A percentile compares a stretch with the other conserved stretches of the same genome.
phyloP scores from a whole-genome alignment of 257 asterid genomes.

The Capsicum chinense region DNA sequence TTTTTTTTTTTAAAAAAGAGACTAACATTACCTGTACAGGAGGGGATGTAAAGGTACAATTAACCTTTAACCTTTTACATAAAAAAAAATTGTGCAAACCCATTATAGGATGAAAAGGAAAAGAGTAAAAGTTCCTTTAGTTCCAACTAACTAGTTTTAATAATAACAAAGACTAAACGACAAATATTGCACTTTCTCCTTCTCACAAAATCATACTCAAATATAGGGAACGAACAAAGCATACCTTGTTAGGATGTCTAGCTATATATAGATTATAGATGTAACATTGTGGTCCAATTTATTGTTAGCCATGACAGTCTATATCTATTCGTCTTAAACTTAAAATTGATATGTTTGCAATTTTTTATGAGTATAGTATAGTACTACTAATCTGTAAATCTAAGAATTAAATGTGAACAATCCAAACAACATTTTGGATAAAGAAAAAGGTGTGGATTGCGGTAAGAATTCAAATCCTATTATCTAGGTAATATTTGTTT shows the following conservation, averaged over 20 bases:
- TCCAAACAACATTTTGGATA: background rate
- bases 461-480: background rate
- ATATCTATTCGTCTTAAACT: background rate
- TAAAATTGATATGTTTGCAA: background rate
- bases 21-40: constrained; percentile 12
- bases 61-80: constrained; percentile 11
- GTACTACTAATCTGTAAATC: background rate
- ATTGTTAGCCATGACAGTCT: background rate
- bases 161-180: constrained; percentile 17
- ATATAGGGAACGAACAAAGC: background rate
- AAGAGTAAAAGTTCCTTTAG: background rate
- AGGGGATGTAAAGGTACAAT: constrained; percentile 10
- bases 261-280: too few relatives aligned
- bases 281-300: background rate
- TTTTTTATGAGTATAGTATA: background rate
- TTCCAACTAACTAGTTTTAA: constrained; percentile 11
- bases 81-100: background rate
- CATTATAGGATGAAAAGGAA: constrained; percentile 17
- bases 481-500: background rate
- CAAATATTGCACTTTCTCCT: background rate
- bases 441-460: background rate
- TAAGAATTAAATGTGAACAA: constrained; percentile 5
- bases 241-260: background rate
- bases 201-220: background rate
- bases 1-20: background rate